Conservation (phyloP, 441 rosid genomes). For the Lagerstroemia fauriei region DNA sequence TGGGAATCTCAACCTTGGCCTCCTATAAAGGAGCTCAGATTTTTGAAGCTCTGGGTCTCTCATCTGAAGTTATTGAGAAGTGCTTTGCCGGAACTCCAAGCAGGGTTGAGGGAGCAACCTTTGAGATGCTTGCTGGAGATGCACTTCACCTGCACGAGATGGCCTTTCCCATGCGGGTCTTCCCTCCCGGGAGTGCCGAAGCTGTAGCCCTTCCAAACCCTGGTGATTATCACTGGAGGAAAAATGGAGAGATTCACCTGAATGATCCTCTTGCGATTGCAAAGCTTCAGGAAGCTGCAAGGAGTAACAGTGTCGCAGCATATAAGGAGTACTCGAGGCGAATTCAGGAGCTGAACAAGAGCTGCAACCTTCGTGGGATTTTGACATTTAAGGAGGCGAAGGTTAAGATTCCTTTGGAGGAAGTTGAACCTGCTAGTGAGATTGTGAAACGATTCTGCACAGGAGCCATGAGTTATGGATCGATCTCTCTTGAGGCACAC, state of each 20-base stretch:
- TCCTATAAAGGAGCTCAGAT: conserved; percentile 99
- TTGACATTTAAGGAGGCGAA: conserved; percentile 77
- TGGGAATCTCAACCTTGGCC: conserved; percentile 99
- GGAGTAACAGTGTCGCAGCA: conserved; percentile 85
- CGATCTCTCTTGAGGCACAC: conserved; percentile 96
- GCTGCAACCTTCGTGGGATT: conserved; percentile 92
- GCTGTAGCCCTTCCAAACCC: conserved; percentile 91
- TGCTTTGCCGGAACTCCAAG: conserved; percentile 99
- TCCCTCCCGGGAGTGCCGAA: conserved; percentile 96
- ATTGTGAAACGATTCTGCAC: conserved; percentile 97
- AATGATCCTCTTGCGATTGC: conserved; percentile 98
- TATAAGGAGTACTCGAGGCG: conserved; percentile 92
- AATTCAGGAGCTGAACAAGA: conserved; percentile 86
- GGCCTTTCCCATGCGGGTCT: conserved; percentile 76
- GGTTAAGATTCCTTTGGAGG: conserved; percentile 67
- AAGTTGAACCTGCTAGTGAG: conserved; percentile 96
- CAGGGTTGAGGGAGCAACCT: conserved; percentile 98
- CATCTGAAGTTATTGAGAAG: conserved; percentile 90
- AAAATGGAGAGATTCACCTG: conserved; percentile 93
- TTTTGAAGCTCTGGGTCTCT: conserved; percentile 97
- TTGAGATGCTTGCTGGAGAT: conserved; percentile 95
- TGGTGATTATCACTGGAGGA: conserved; percentile 99
- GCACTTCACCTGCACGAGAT: conserved; percentile 79
- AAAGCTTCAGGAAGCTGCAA: conserved; percentile 95
- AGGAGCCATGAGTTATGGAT: conserved; percentile 99